Evolutionary conservation across 1,284 basidiomycete genomes (phyloP), one percentile per base, ranked within the genome.

Genomic region (Apiotrichum domesticum): DNA sequence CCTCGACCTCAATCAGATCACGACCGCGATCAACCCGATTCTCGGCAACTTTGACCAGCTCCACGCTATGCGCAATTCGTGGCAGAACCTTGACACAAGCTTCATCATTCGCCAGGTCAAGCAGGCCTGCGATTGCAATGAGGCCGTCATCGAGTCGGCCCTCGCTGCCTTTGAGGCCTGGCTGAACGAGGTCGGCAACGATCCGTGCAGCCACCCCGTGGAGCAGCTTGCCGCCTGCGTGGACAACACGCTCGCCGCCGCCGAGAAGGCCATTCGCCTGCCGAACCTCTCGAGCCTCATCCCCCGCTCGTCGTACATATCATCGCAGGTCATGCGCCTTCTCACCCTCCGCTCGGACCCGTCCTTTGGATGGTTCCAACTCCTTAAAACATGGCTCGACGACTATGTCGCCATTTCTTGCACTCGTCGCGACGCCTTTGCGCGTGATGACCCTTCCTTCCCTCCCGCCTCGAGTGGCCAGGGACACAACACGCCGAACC

Each of bases 301-400:
- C n/a, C 57, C 66, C 9, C 57, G 65, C 41, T 63, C 66, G 0
- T 64, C 65, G 3, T 71, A 67, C 53, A 54, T 73, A 45, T 71
- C 70, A 6, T 71, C 71, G 0, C 68, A 70, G 54, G 61, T 75
- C 39, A 66, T 71, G 61, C 62, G 72, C 29, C 66, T 74, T 41
- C 40, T 63, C 64, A 72, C 71, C 1, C 60, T 73, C 21, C 67
- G 63, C 46, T 67, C 63, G 29, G 70, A 70, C 51, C 60, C 67
- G 29, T 60, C 66, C 2, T 73, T 73, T 47, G 71, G 72, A 4
- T 55, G 62, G 33, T 74, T 73, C 62, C 73, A 74, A 54, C 64
- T 75, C 6, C 35, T 75, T 61, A 75, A 75, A 55, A 71, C 70
- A 3, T 74, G 68, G 67, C 63, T 71, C 43, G 73, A 74, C 57